Percentiles rank a stretch among this genome's conserved stretches.
Evolutionary conservation across 352 stramenopile species (phyloP).

Genomic region (Phytophthora megakarya): DNA sequence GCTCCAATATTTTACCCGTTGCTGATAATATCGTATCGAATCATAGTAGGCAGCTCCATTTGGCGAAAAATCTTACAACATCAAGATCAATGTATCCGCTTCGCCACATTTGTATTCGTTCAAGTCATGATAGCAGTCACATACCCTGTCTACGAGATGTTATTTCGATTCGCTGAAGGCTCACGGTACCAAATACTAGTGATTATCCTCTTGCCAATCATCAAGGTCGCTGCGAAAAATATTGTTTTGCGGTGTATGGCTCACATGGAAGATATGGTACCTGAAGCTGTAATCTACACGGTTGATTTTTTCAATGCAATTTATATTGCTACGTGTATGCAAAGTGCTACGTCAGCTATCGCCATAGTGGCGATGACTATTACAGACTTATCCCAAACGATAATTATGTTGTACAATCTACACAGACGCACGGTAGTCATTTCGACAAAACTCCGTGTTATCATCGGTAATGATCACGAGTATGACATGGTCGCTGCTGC

Average conservation of each 20-base stretch:
- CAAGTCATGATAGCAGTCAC: conserved; percentile 8
- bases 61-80: conserved; percentile 1
- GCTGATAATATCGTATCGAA: conserved; percentile 8
- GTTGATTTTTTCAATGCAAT: conserved; percentile 32
- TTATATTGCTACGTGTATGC: conserved; percentile 26
- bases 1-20: conserved; percentile 15
- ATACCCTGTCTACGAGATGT: conserved; percentile 22
- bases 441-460: background rate
- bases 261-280: conserved; percentile 25
- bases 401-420: background rate
- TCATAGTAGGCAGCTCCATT: background rate
- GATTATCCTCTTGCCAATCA: conserved; percentile 23
- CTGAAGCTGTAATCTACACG: conserved; percentile 23
- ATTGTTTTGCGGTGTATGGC: conserved; percentile 12
- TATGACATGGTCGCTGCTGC: background rate
- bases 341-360: conserved; percentile 12
- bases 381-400: background rate
- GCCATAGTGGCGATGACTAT: conserved; percentile 3
- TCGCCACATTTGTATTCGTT: conserved; percentile 6
- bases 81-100: conserved; percentile 6
- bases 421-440: background rate
- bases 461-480: background rate
- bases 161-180: conserved; percentile 4
- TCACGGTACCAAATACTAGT: conserved; percentile 11
- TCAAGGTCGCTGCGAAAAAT: conserved; percentile 34